phyloP scores from a whole-genome alignment of 176 grass and related monocot genomes.

The Zea mays region Zm-B73-REFERENCE-NAM-5.0 NC_050097.1:37869001-37869500 shows the following conservation, averaged over 20 bases:
- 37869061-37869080: conserved; percentile 91
- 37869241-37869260: conserved; percentile 67
- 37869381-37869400: neutral
- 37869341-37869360: too few relatives aligned
- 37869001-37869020: conserved; percentile 98
- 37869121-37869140: neutral
- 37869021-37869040: conserved; percentile 95
- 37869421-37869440: conserved; percentile 69
- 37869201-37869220: conserved; percentile 61
- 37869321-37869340: conserved; percentile 99
- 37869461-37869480: conserved; percentile 97
- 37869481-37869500: conserved; percentile 16
- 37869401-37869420: neutral
- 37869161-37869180: neutral
- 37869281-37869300: conserved; percentile 85
- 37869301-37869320: conserved; percentile 97
- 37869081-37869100: neutral
- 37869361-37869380: too few relatives aligned
- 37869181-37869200: neutral
- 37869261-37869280: conserved; percentile 96
- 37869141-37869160: too few relatives aligned
- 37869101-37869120: neutral
- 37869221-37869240: conserved; percentile 95
- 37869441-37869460: conserved; percentile 96
- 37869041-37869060: conserved; percentile 93